Percentiles rank a stretch among this genome's conserved stretches.
These are phyloP conservation scores for Aurinia saxatilis DNA, from an alignment of 345 rosid species.

Conservation along the genomic window DNA sequence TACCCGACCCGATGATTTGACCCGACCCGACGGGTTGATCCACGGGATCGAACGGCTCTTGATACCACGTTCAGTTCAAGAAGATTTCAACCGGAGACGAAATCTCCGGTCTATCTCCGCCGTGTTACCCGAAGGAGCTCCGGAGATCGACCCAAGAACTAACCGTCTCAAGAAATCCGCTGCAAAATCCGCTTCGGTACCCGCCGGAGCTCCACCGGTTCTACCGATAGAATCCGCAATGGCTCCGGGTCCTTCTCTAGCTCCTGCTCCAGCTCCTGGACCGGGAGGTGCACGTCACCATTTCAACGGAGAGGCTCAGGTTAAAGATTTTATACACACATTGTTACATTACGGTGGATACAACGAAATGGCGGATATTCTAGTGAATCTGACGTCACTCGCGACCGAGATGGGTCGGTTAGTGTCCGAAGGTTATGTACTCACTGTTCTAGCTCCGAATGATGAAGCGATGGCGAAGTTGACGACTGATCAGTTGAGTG, in stretches of 20 bases:
- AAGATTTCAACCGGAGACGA: slow-evolving; percentile 59
- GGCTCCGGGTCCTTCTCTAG: slow-evolving; percentile 76
- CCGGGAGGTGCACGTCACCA: slow-evolving; percentile 69
- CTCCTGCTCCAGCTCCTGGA: slow-evolving; percentile 83
- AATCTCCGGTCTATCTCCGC: slow-evolving; percentile 64
- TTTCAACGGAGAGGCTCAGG: slow-evolving; percentile 69
- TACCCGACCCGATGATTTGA: slow-evolving; percentile 36
- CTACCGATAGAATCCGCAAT: slow-evolving; percentile 54
- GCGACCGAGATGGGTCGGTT: slow-evolving; percentile 73
- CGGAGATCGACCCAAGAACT: slow-evolving; percentile 63
- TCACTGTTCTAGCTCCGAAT: slow-evolving; percentile 71
- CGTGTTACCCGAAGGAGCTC: slow-evolving; percentile 66
- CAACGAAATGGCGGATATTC: slow-evolving; percentile 75
- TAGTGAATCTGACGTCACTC: slow-evolving; percentile 62
- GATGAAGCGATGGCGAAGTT: slow-evolving; percentile 81
- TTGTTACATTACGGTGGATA: slow-evolving; percentile 69
- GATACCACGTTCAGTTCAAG: slow-evolving; percentile 65
- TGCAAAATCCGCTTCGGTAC: slow-evolving; percentile 24
- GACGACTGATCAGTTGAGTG: slow-evolving; percentile 66
- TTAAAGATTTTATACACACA: slow-evolving; percentile 67
- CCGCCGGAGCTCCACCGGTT: slow-evolving; percentile 46
- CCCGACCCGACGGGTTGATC: slow-evolving; percentile 70
- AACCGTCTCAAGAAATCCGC: slow-evolving; percentile 55
- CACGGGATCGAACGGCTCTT: slow-evolving; percentile 69
- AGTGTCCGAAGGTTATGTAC: slow-evolving; percentile 69